Base-by-base conservation (phyloP, 176 grass and related monocot genomes). In the Avena atlantica region DNA sequence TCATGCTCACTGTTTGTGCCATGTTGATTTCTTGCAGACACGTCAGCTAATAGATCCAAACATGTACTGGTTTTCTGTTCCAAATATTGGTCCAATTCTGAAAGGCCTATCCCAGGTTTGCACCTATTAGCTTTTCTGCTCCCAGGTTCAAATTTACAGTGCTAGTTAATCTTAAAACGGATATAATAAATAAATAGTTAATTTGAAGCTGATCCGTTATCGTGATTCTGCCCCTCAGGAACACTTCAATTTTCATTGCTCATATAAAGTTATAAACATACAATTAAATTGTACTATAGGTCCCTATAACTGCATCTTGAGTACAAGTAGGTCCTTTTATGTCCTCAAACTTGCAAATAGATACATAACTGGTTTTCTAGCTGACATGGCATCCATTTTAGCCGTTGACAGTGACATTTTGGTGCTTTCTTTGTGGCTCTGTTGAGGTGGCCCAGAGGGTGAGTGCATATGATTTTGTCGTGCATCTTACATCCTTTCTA, bases 21-120 rank as follows among this genome's bases (percentile, higher is more conserved):
- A 15, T 89, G 27, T 83, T 74, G 8, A 12, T 76, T 87, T 81
- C 40, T 66, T 87, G 69, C 89, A 97, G 95, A 97, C 88, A n/a
- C 88, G 90, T 29, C 95, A 94, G 89, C 72, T 97, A 81, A 91
- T 94, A 89, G 92, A 94, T 92, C 90, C 92, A 47, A 94, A 94
- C 81, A 85, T 91, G 79, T 97, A 97, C 81, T 97, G 92, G 95
- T 94, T 97, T 89, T 79, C 90, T 57, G 92, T 97, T 91, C 95
- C 92, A 89, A 91, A 84, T 82, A 91, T 97, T 74, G 95, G 92
- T 45, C 80, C 81, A 45, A 72, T 97, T 61, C 84, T 94, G 86
- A 97, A 97, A 84, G 90, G 95, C 68, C 74, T 97, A 85, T 81
- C 92, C 48, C 92, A 97, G 92, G 95, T 97, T 91, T 94, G 60